These are phyloP conservation scores for Geotrichum bryndzae DNA, from an alignment of 1,139 yeast species.

Conservation along the genomic window DNA sequence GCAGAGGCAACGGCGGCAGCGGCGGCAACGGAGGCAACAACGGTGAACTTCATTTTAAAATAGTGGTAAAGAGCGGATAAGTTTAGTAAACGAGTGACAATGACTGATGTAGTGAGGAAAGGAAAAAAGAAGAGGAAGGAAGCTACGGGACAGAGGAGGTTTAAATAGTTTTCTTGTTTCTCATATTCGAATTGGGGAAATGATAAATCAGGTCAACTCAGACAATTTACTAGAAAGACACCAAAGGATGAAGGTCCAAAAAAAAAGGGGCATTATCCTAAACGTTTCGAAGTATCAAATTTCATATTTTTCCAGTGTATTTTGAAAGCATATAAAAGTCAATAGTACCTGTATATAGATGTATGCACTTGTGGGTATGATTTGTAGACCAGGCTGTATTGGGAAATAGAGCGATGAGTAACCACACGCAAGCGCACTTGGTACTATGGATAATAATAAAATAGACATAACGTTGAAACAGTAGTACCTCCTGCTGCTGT, in stretches of 20 bases:
- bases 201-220: background rate
- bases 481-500: no score
- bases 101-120: background rate
- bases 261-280: background rate
- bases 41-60: conserved; percentile 32
- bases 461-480: background rate
- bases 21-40: conserved; percentile 29
- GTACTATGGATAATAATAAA: background rate
- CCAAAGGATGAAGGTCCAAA: background rate
- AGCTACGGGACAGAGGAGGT: background rate
- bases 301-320: no score
- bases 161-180: background rate
- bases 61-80: conserved; percentile 1
- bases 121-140: background rate
- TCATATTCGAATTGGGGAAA: no score
- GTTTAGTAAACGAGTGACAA: conserved; percentile 21
- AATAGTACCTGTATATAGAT: background rate
- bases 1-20: conserved; percentile 26
- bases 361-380: background rate
- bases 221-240: background rate
- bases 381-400: background rate
- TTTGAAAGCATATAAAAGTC: no score
- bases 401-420: background rate
- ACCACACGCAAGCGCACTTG: background rate
- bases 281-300: background rate